phyloP scores from a whole-genome alignment of 331 rosid genomes.

The Malus hybrid region DNA sequence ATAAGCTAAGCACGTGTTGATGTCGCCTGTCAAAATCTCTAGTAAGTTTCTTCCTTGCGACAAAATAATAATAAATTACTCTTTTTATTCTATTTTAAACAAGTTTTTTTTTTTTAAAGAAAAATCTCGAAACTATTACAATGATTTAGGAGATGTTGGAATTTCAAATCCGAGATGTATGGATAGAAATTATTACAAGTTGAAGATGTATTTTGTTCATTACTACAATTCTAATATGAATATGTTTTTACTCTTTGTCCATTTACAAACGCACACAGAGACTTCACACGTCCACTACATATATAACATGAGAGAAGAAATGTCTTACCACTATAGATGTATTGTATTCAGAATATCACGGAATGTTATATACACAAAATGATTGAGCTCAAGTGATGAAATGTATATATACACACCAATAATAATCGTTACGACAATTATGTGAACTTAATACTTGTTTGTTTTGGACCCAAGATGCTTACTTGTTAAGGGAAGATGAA shows the following conservation, averaged over 20 bases:
- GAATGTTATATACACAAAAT: too few relatives aligned
- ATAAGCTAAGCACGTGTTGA: neutral
- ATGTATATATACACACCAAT: too few relatives aligned
- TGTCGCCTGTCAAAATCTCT: neutral
- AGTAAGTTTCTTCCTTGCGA: neutral
- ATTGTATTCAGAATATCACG: neutral
- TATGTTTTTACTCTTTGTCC: neutral
- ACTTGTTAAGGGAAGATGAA: neutral
- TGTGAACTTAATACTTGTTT: neutral
- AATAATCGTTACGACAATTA: neutral
- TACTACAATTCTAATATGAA: neutral
- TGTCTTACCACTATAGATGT: neutral
- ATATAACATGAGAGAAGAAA: neutral
- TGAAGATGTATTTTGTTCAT: neutral
- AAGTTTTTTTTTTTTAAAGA: too few relatives aligned
- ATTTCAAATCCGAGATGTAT: too few relatives aligned
- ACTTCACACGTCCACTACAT: neutral
- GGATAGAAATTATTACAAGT: too few relatives aligned
- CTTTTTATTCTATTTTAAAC: too few relatives aligned
- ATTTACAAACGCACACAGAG: neutral
- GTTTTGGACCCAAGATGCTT: neutral
- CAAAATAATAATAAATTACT: neutral
- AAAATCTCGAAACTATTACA: too few relatives aligned
- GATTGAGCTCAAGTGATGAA: too few relatives aligned
- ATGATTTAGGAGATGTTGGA: too few relatives aligned